Evolutionary conservation across 75 land plant genomes (phyloP), one percentile per base, ranked within the genome.

Genomic region (Selaginella moellendorffii): DNA sequence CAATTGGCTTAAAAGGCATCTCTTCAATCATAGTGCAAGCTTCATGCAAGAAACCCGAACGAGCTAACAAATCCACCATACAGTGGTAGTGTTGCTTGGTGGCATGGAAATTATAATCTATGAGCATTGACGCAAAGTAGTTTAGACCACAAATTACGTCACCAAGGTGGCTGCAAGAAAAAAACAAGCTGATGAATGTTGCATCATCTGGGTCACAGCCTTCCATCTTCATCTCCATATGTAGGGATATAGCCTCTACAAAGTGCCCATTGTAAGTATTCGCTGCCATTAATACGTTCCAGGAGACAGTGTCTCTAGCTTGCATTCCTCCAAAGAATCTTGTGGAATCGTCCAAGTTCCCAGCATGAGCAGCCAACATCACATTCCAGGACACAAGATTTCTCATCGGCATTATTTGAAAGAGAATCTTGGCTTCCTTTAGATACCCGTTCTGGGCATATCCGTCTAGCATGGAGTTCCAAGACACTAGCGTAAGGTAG

Each of bases 1-100:
- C 24, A 21, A 25, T 8, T 2, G 59, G 59, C 21, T 19, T 8
- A 19, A 21, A 56, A 8, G 59, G 59, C 24, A 56, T 24, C 9
- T 19, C n/a, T n/a, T 56, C 59, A 21, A 56, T 24, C 59, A 56
- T 9, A 2, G 8, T n/a, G 17, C 59, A 8, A 5, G 59, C 59
- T 8, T 56, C 59, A 9, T 56, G 2, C 21, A 56, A 19, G 59
- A 8, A 25, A 2, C 59, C 59, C 8, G 59, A 56, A 19, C 59
- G 59, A 21, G 59, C 59, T 8, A 56, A 25, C 8, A 56, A 25
- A 56, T 56, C 59, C 5, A 56, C n/a, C 59, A 56, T 56, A 25
- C 59, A 56, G n/a, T 19, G 19, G 24, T 21, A 56, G 59, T 56
- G 59, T 8, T 56, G 25, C 23, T 21, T 56, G 8, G 59, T 56